Conservation (phyloP, 805 yeast genomes). For the baker's yeast (Saccharomyces cerevisiae) region DNA sequence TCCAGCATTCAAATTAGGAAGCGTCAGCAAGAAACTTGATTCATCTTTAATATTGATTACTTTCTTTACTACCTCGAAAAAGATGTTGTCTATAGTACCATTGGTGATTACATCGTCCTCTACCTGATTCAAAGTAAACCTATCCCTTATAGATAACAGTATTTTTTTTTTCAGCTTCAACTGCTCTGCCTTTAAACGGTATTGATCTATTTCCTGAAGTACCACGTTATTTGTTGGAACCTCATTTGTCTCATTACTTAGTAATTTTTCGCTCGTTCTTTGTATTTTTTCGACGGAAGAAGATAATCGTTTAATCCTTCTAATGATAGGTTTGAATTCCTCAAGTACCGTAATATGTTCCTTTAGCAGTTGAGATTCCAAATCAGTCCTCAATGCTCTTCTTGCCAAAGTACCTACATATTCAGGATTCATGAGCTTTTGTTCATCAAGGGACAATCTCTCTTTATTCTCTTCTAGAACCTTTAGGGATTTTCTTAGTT, state of each 20-base stretch:
- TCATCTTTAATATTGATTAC: slow-evolving; percentile 58
- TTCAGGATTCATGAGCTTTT: slow-evolving; percentile 38
- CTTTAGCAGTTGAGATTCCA: slow-evolving; percentile 52
- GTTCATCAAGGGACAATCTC: slow-evolving; percentile 19
- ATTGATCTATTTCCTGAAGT: slow-evolving; percentile 9
- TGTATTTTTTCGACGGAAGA: slow-evolving; percentile 20
- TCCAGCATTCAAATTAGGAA: slow-evolving; percentile 61
- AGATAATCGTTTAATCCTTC: slow-evolving; percentile 32
- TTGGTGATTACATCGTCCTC: slow-evolving; percentile 56
- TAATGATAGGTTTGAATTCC: slow-evolving; percentile 38
- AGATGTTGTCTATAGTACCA: slow-evolving; percentile 38
- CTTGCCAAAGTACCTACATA: slow-evolving; percentile 53
- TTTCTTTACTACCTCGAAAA: slow-evolving; percentile 51
- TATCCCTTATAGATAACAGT: slow-evolving; percentile 44
- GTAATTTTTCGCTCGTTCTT: slow-evolving; percentile 6
- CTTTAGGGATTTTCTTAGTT: slow-evolving; percentile 30
- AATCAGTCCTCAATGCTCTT: slow-evolving; percentile 48
- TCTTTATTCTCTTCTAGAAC: slow-evolving; percentile 29
- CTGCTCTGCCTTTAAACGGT: slow-evolving; percentile 12
- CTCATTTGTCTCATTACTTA: slow-evolving; percentile 20
- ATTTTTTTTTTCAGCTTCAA: slow-evolving; percentile 42
- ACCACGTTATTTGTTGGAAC: slow-evolving; percentile 14
- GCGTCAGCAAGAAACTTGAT: slow-evolving; percentile 62
- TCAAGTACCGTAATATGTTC: slow-evolving; percentile 45
- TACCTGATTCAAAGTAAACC: slow-evolving; percentile 60